Percentiles rank a stretch among this genome's conserved stretches.
Evolutionary conservation across 345 rosid genomes (phyloP).

Genomic region (Acer campestre): DNA sequence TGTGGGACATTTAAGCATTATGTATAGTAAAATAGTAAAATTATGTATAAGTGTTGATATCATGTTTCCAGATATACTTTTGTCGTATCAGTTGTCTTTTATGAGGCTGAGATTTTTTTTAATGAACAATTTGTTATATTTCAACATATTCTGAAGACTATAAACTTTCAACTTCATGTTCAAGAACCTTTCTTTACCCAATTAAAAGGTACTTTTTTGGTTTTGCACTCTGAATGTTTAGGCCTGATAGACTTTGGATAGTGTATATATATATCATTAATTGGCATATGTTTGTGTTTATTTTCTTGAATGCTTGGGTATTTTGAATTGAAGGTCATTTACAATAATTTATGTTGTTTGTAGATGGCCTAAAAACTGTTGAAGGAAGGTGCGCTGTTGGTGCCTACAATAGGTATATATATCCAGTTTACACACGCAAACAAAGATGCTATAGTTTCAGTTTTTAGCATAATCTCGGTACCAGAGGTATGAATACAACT

Average conservation of each 20-base stretch:
- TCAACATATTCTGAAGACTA: conserved; percentile 52
- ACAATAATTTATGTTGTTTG: conserved; percentile 17
- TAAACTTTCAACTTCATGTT: conserved; percentile 65
- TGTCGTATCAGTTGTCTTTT: neutral
- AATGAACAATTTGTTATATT: neutral
- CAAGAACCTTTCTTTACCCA: conserved; percentile 79
- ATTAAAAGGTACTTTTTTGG: conserved; percentile 46
- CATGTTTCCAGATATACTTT: neutral
- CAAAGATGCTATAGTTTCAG: neutral
- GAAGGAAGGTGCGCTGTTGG: conserved; percentile 89
- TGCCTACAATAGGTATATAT: conserved; percentile 53
- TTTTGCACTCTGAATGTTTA: neutral
- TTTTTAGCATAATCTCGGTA: neutral
- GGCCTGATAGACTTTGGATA: neutral
- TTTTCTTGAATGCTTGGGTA: neutral
- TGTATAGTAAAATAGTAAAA: conserved; percentile 29
- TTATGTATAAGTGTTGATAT: conserved; percentile 21
- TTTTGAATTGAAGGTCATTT: neutral
- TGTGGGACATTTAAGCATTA: conserved; percentile 13
- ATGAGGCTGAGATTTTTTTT: neutral
- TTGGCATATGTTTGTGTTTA: neutral
- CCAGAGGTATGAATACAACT: neutral
- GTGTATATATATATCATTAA: too few relatives aligned
- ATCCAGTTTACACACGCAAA: neutral
- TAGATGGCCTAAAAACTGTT: conserved; percentile 71